Conservation (phyloP, 345 rosid genomes). For the Eucalyptus tenuipes region DNA sequence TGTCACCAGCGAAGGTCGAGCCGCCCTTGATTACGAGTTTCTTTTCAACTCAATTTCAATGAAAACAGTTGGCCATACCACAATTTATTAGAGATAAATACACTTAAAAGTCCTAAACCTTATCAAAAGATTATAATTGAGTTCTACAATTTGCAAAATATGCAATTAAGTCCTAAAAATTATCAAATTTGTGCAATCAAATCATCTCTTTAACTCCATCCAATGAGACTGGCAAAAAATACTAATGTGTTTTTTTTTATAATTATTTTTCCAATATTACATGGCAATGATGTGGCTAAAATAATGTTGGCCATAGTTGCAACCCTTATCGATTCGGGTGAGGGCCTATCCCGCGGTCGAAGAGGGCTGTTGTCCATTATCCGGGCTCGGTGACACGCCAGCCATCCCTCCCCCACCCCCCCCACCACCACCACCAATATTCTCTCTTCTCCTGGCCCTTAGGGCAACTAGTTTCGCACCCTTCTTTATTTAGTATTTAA, state of each 20-base stretch:
- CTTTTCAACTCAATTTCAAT: not conserved
- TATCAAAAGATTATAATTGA: not conserved
- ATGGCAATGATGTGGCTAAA: not conserved
- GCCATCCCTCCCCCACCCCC: fast-evolving
- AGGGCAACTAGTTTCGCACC: no score
- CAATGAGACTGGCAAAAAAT: not conserved
- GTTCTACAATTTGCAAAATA: no score
- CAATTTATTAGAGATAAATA: not conserved
- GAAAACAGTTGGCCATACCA: fast-evolving
- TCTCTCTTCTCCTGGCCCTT: no score
- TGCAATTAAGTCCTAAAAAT: fast-evolving
- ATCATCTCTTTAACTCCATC: no score
- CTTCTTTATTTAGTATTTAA: no score
- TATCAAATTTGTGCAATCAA: no score
- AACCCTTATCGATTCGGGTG: fast-evolving
- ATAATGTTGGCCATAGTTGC: not conserved
- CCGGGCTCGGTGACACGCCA: fast-evolving
- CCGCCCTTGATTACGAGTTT: not conserved
- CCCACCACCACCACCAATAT: no score
- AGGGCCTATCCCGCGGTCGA: fast-evolving
- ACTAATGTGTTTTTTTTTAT: fast-evolving
- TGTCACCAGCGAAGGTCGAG: not conserved
- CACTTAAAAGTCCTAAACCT: not conserved
- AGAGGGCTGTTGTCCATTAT: not conserved
- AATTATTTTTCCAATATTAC: no score